Percentiles rank a stretch among this genome's conserved stretches.
These are phyloP conservation scores for Blumeriella jaapii DNA, from an alignment of 2,329 filamentous ascomycete species.

Conservation along the genomic window DNA sequence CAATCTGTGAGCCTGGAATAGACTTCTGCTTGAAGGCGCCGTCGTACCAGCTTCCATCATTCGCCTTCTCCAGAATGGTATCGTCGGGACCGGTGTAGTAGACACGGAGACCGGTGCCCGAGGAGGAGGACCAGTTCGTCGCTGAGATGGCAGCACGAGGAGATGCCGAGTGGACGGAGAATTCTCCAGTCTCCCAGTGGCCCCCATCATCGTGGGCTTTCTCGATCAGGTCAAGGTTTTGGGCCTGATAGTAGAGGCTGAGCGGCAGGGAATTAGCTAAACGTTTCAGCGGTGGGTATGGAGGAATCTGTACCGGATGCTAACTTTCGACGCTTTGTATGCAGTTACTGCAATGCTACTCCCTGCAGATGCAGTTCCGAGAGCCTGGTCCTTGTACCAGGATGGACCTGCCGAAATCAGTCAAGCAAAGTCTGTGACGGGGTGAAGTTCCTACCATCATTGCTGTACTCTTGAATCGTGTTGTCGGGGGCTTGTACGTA, in stretches of 20 bases:
- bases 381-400: conserved; percentile 5
- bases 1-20: conserved; percentile 7
- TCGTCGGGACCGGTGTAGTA: conserved; percentile 6
- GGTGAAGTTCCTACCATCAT: background rate
- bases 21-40: conserved; percentile 6
- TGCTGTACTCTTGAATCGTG: conserved; percentile 8
- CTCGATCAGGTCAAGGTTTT: conserved; percentile 5
- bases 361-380: conserved; percentile 3
- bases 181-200: conserved; percentile 3
- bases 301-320: conserved; percentile 6
- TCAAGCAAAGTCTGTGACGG: no score
- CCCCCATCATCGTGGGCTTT: conserved; percentile 4
- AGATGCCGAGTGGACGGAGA: conserved; percentile 5
- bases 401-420: no score
- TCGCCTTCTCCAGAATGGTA: conserved; percentile 7
- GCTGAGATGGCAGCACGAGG: conserved; percentile 4
- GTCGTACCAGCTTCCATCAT: conserved; percentile 9
- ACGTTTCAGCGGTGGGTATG: no score
- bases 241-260: conserved; percentile 7
- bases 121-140: conserved; percentile 3
- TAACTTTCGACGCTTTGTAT: background rate
- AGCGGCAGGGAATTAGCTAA: background rate
- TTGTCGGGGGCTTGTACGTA: conserved; percentile 7
- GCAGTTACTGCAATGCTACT: conserved; percentile 5
- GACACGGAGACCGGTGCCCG: conserved; percentile 3